These are phyloP conservation scores for Diaporthe vaccinii DNA, from an alignment of 2,329 filamentous ascomycete species.

Conservation along the genomic window DNA sequence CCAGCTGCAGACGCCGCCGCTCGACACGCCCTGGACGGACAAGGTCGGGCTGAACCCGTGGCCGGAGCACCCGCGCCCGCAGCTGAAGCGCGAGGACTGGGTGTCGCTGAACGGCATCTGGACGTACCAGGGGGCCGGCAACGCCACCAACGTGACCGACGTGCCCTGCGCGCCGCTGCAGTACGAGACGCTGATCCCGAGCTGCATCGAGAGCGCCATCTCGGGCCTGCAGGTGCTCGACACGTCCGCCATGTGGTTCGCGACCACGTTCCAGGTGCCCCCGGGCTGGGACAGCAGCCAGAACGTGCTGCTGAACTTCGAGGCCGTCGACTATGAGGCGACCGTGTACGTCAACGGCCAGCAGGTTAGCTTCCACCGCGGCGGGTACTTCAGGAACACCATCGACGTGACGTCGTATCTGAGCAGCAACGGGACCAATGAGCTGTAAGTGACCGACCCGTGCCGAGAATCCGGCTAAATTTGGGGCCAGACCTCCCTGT, in stretches of 20 bases:
- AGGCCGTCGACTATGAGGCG: slow-evolving; percentile 70
- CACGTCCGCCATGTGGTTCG: slow-evolving; percentile 62
- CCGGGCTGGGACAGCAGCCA: slow-evolving; percentile 57
- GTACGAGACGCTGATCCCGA: slow-evolving; percentile 57
- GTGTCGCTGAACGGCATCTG: slow-evolving; percentile 71
- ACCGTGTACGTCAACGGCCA: slow-evolving; percentile 71
- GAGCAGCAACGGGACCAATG: slow-evolving; percentile 60
- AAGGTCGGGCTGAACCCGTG: slow-evolving; percentile 66
- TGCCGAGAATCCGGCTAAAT: background rate
- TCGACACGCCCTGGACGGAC: slow-evolving; percentile 66
- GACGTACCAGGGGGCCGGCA: slow-evolving; percentile 60
- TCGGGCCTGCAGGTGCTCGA: slow-evolving; percentile 62
- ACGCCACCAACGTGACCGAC: slow-evolving; percentile 40
- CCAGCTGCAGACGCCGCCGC: slow-evolving; percentile 54
- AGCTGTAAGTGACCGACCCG: slow-evolving; percentile 58
- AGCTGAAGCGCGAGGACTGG: slow-evolving; percentile 67
- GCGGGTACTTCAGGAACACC: slow-evolving; percentile 74
- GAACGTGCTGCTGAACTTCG: slow-evolving; percentile 67
- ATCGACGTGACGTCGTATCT: slow-evolving; percentile 68
- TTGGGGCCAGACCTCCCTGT: background rate
- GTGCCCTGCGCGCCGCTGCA: slow-evolving; percentile 48
- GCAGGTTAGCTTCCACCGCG: slow-evolving; percentile 65
- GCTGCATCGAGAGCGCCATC: slow-evolving; percentile 60
- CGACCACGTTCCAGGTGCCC: slow-evolving; percentile 65
- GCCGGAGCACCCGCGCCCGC: slow-evolving; percentile 71